Conservation (phyloP, 2,329 filamentous ascomycete species). For the Didymellaceae sp. region DNA sequence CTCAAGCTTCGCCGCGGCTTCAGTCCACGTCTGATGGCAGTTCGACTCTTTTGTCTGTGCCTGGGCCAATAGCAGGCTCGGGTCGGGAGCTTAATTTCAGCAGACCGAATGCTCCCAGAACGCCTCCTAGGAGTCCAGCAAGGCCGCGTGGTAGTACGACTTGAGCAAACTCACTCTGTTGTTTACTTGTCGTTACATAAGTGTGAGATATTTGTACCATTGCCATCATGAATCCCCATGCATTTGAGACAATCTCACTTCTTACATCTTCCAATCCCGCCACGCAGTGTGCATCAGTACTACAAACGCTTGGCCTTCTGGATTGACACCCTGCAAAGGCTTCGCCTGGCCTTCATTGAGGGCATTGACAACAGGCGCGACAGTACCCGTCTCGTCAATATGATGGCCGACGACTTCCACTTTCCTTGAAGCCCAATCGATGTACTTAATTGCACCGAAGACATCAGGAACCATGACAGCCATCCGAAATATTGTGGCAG, state of each 20-base stretch:
- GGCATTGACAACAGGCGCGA: slow-evolving; percentile 53
- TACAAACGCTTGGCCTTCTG: slow-evolving; percentile 55
- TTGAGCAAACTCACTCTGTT: no score
- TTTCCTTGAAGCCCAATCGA: slow-evolving; percentile 54
- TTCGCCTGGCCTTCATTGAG: slow-evolving; percentile 45
- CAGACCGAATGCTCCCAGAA: slow-evolving; percentile 9
- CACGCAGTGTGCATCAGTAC: slow-evolving; percentile 53
- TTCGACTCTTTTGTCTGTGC: slow-evolving; percentile 11
- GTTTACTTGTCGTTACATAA: no score
- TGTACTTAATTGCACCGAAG: slow-evolving; percentile 48
- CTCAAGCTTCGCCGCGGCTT: slow-evolving; percentile 5
- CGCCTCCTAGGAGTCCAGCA: slow-evolving; percentile 9
- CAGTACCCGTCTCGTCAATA: slow-evolving; percentile 49
- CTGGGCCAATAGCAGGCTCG: slow-evolving; percentile 12
- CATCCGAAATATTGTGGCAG: slow-evolving; percentile 55
- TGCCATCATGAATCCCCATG: no score
- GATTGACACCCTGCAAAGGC: slow-evolving; percentile 37
- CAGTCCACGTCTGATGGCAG: not conserved
- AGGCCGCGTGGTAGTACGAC: slow-evolving; percentile 2
- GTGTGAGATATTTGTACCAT: no score
- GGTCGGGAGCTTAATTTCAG: slow-evolving; percentile 10
- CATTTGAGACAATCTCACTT: no score
- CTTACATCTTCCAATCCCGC: slow-evolving; percentile 47
- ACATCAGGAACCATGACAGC: slow-evolving; percentile 48
- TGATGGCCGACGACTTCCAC: slow-evolving; percentile 44